A percentile compares a stretch with the other conserved stretches of the same genome.
Evolutionary conservation across 129 eudicot species (phyloP).

Genomic region (Scalesia atractyloides): DNA sequence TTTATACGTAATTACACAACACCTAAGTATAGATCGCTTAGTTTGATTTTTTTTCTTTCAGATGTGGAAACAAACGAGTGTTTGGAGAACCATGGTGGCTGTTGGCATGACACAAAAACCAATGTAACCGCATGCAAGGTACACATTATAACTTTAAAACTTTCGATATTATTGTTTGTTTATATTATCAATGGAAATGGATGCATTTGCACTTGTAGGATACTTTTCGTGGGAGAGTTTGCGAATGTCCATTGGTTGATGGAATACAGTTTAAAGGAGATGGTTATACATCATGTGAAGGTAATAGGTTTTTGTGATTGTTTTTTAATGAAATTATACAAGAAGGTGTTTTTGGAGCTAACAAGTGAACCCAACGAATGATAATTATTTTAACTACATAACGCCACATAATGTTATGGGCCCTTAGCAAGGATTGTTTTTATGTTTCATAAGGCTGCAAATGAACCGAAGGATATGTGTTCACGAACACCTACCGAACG

Average conservation of each 20-base stretch:
- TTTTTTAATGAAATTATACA: not conserved
- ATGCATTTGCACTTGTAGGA: slow-evolving; percentile 47
- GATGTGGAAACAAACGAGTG: slow-evolving; percentile 98
- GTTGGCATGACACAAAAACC: slow-evolving; percentile 83
- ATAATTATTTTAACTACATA: not conserved
- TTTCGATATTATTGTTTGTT: slow-evolving; percentile 6
- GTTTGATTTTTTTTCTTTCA: slow-evolving; percentile 28
- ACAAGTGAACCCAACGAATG: not conserved
- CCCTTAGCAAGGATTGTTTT: not conserved
- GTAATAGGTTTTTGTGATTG: slow-evolving; percentile 35
- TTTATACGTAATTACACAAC: slow-evolving; percentile 8
- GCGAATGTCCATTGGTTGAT: slow-evolving; percentile 88
- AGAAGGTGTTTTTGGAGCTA: not conserved
- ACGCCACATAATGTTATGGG: not conserved
- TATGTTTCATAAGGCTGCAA: too few relatives aligned
- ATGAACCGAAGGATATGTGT: too few relatives aligned
- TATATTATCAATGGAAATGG: slow-evolving; percentile 21
- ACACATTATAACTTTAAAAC: not conserved
- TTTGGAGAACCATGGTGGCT: slow-evolving; percentile 87
- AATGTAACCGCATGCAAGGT: slow-evolving; percentile 99
- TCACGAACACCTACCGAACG: too few relatives aligned
- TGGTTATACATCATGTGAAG: slow-evolving; percentile 80
- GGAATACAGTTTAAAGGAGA: slow-evolving; percentile 93
- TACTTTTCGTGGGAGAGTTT: slow-evolving; percentile 88
- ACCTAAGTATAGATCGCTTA: slow-evolving; percentile 1